phyloP scores from a whole-genome alignment of 2,329 filamentous ascomycete genomes.

The Magnaporthales sp. region DNA sequence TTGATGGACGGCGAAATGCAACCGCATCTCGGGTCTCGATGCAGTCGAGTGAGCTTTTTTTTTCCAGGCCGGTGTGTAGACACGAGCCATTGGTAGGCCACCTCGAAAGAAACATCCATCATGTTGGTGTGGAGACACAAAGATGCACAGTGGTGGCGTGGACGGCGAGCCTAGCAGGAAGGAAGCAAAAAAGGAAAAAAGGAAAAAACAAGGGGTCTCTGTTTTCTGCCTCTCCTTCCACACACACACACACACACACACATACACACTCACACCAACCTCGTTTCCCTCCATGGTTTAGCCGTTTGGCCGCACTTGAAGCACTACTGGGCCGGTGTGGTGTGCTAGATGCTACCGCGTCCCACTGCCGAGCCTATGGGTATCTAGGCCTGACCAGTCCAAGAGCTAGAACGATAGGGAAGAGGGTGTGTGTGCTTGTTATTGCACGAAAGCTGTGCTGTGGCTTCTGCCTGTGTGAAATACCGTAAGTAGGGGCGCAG shows the following conservation, averaged over 20 bases:
- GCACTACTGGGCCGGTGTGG: background rate
- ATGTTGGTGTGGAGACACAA: background rate
- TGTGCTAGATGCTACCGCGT: background rate
- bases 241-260: background rate
- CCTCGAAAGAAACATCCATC: background rate
- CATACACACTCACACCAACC: background rate
- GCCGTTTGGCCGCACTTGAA: background rate
- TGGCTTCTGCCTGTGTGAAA: background rate
- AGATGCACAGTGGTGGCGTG: background rate
- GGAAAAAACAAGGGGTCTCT: background rate
- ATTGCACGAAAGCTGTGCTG: background rate
- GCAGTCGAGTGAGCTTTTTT: background rate
- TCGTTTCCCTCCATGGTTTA: background rate
- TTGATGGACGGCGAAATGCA: background rate
- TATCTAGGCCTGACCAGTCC: background rate
- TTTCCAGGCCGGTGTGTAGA: background rate
- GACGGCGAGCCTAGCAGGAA: background rate
- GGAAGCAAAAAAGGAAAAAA: background rate
- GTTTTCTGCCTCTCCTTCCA: background rate
- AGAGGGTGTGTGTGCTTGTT: background rate
- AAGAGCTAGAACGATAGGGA: background rate
- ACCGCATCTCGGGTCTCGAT: background rate
- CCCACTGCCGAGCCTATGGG: background rate
- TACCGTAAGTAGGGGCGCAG: background rate
- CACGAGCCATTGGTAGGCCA: background rate